A percentile compares a stretch with the other conserved stretches of the same genome.
phyloP scores from a whole-genome alignment of 305 asterid species.

The Plantago coronopus region DNA sequence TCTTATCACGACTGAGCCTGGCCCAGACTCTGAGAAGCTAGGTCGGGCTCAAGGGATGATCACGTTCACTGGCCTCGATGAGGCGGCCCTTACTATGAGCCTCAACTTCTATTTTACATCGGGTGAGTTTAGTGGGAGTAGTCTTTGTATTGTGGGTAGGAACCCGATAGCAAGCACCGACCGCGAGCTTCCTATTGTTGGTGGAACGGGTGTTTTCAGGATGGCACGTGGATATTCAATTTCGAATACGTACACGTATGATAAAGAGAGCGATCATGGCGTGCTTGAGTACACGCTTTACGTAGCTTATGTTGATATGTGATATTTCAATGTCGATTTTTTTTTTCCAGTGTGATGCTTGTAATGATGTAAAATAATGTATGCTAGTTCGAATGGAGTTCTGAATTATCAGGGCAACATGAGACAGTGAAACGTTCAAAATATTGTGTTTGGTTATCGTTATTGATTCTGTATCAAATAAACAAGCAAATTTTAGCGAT shows the following conservation, averaged over 20 bases:
- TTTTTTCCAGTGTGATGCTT: too few relatives aligned
- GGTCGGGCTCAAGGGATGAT: not conserved
- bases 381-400: too few relatives aligned
- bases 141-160: constrained; percentile 3
- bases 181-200: constrained; percentile 8
- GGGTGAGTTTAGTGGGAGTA: constrained; percentile 1
- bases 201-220: constrained; percentile 1
- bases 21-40: not conserved
- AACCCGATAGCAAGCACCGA: not conserved
- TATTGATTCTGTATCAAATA: too few relatives aligned
- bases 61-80: not conserved
- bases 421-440: too few relatives aligned
- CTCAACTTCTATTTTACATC: not conserved
- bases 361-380: too few relatives aligned
- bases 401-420: too few relatives aligned
- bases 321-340: too few relatives aligned
- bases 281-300: not conserved
- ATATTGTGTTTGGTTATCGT: too few relatives aligned
- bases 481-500: too few relatives aligned
- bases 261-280: not conserved
- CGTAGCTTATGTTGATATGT: too few relatives aligned
- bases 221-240: constrained; percentile 10
- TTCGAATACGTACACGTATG: constrained; percentile 4
- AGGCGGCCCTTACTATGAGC: not conserved
- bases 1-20: not conserved